Base-by-base conservation (phyloP, 2,329 filamentous ascomycete species). In the Colletotrichum tanaceti region DNA sequence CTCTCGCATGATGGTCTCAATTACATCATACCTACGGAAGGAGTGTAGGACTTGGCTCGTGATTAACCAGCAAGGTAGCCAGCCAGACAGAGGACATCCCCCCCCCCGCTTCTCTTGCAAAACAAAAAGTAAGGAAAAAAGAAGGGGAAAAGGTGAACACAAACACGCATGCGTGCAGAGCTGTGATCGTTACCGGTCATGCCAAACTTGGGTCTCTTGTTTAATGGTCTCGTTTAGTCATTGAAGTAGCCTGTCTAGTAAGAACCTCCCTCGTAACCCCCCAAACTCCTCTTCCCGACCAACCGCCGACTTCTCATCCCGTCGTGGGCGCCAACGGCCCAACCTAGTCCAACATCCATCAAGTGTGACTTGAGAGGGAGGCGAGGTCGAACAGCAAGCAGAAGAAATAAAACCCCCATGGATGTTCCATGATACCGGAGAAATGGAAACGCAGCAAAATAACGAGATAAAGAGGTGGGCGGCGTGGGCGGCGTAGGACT, bases 221-320 rank as follows among this genome's bases (percentile, higher is more conserved):
- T 49, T 49, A 18, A 47, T n/a, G 55, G 47, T 50, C 65, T 68
- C 65, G 38, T 59, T 58, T 50, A 61, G 43, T 68, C 65, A 49
- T 68, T 52, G 41, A 49, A 39, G 22, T 41, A 32, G 28, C 47
- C 41, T 49, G 22, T 68, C 47, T 54, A 22, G 13, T 47, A 2
- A 18, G 28, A 35, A 39, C 10, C 32, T 28, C 32, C 7, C 43
- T 16, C 18, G 6, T n/a, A 6, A 58, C 53, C 32, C 32, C 7
- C 7, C 53, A 20, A 46, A 14, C 49, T n/a, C 32, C 32, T 35
- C 32, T 35, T 35, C 32, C 32, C 32, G 32, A 22, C 46, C n/a
- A 52, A 5, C 46, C 32, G 20, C 32, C 44, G 22, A 2, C 10
- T 44, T 50, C 44, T n/a, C 57, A 14, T 52, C 66, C 66, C 63